Conservation (phyloP, 345 rosid genomes). For the Moringa oleifera region DNA sequence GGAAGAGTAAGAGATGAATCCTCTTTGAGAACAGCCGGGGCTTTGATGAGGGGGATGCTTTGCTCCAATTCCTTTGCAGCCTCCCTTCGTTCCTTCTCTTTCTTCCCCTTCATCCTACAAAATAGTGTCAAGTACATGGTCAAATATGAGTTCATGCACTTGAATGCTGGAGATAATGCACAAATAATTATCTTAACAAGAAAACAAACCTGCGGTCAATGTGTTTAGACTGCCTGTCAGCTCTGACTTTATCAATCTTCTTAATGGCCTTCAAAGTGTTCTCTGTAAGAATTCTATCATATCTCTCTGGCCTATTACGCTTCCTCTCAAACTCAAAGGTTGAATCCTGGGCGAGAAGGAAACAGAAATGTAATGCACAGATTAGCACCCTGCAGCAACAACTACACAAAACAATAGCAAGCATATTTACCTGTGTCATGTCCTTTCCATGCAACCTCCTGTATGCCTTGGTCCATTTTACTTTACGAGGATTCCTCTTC, state of each 20-base stretch:
- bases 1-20: constrained; percentile 37
- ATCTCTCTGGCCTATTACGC: constrained; percentile 95
- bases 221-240: constrained; percentile 46
- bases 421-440: constrained; percentile 71
- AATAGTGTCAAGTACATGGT: too few species aligned
- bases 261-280: constrained; percentile 74
- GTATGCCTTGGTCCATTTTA: constrained; percentile 94
- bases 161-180: too few species aligned
- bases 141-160: too few species aligned
- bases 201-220: constrained; percentile 41
- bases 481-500: constrained; percentile 98
- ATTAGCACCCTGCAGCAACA: too few species aligned
- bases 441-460: constrained; percentile 81
- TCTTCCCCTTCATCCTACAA: constrained; percentile 56
- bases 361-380: too few species aligned
- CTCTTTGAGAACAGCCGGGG: constrained; percentile 32
- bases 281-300: constrained; percentile 73
- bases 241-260: constrained; percentile 81
- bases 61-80: constrained; percentile 42
- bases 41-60: constrained; percentile 44
- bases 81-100: constrained; percentile 32
- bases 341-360: constrained; percentile 45
- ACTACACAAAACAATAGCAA: constrained; percentile 1
- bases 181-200: not conserved
- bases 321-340: constrained; percentile 96